Evolutionary conservation across 768 basidiomycete genomes (phyloP), one percentile per base, ranked within the genome.

Genomic region (Rhizopogon rudus): DNA sequence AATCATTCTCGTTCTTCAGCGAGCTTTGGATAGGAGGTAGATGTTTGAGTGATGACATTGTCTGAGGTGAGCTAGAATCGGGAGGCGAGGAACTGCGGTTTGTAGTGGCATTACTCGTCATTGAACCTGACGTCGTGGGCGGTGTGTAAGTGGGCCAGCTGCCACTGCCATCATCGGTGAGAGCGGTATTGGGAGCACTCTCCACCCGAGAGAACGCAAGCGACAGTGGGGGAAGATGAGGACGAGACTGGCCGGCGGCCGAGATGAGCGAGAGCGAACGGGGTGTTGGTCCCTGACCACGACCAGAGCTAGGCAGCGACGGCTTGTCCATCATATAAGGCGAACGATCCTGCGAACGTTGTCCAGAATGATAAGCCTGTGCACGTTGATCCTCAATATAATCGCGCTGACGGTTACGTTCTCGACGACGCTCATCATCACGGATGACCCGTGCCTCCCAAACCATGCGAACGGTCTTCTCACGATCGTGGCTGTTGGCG

Each of bases 401-500:
- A 44, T 54, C 53, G 35, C 51, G 53, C 35, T 33, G 49, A 51
- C 28, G 64, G 61, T 43, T 59, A 54, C 44, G 60, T 57, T 54
- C 58, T 56, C 63, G 56, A 54, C 64, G 56, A 63, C 67, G 56
- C 61, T 65, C 59, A 76, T 25, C 33, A 17, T 72, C 64, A n/a
- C 69, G 71, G 22, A 59, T 54, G 22, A 68, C 58, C 20, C 71
- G 71, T 66, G 60, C 73, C 45, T 78, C 73, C 77, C 77, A 80
- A 45, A 77, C 68, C 28, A 69, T 65, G 55, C 75, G 77, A 45
- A 91, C 73, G 0, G 81, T 82, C 55, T 83, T 81, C 63, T 84
- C 81, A 39, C 83, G 77, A 63, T 92, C 91, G 57, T 87, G 84
- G 55, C 81, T 84, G 65, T 84, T 86, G 6, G 86, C 86, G 67